These are phyloP conservation scores for Microdochium trichocladiopsis DNA, from an alignment of 2,329 filamentous ascomycete genomes.

Conservation along the genomic window DNA sequence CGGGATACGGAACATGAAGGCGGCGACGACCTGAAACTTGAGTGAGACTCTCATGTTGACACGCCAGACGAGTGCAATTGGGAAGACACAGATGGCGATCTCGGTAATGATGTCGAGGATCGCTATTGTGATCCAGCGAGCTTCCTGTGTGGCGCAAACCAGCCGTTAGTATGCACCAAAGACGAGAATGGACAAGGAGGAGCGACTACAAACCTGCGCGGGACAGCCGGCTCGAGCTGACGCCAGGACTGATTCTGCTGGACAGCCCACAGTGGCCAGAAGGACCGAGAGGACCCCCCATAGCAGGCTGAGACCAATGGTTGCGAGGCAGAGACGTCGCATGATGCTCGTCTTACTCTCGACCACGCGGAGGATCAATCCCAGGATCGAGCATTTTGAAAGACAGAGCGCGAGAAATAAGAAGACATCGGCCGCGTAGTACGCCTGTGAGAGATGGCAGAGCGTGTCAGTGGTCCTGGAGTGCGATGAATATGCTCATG, in stretches of 20 bases:
- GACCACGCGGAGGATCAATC: slow-evolving; percentile 9
- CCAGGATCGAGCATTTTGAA: slow-evolving; percentile 10
- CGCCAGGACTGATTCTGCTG: too few species aligned
- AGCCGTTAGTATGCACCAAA: too few species aligned
- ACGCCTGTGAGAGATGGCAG: neutral
- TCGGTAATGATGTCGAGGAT: slow-evolving; percentile 7
- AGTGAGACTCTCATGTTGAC: slow-evolving; percentile 9
- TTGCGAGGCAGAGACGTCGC: slow-evolving; percentile 4
- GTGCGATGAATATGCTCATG: neutral
- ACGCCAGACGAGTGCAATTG: slow-evolving; percentile 5
- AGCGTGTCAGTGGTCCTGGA: neutral
- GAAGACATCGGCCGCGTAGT: slow-evolving; percentile 4
- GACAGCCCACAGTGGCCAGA: too few species aligned
- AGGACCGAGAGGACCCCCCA: slow-evolving; percentile 7
- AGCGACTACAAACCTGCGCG: too few species aligned
- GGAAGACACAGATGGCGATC: slow-evolving; percentile 7
- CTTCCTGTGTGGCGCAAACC: neutral
- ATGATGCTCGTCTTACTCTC: slow-evolving; percentile 5
- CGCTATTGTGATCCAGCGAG: slow-evolving; percentile 1
- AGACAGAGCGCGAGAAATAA: slow-evolving; percentile 5
- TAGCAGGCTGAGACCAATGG: slow-evolving; percentile 4
- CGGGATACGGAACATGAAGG: slow-evolving; percentile 12
- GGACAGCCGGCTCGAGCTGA: slow-evolving; percentile 3
- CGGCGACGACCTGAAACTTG: slow-evolving; percentile 10
- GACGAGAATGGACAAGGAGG: neutral